These are phyloP conservation scores for Mycosphaerella sp. DNA, from an alignment of 2,329 filamentous ascomycete species.

Conservation along the genomic window DNA sequence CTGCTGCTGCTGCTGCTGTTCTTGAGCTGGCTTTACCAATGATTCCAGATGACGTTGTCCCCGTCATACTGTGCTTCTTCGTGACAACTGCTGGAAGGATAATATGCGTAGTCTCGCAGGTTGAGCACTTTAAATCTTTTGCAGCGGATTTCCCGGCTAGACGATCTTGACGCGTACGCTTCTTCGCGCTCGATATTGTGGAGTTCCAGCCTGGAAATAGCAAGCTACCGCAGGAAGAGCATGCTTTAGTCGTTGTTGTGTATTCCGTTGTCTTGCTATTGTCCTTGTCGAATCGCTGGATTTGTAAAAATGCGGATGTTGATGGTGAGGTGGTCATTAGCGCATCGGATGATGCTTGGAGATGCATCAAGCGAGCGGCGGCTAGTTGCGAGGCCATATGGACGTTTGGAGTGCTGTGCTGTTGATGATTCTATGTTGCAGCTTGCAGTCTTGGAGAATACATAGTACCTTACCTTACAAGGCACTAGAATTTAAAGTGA, in stretches of 20 bases:
- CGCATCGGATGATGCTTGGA: slow-evolving; percentile 3
- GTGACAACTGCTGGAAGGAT: not conserved
- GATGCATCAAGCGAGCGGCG: not conserved
- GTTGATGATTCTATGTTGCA: not conserved
- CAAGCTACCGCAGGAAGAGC: slow-evolving; percentile 56
- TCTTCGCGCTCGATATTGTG: not conserved
- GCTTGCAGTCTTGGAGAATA: not conserved
- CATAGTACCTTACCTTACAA: not conserved
- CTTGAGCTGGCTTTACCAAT: not conserved
- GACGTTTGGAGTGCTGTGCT: not conserved
- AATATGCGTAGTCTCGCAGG: not conserved
- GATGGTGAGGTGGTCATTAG: slow-evolving; percentile 15
- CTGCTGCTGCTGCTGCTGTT: not conserved
- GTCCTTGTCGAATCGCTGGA: not conserved
- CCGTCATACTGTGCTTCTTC: not conserved
- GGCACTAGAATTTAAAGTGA: not conserved
- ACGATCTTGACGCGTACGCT: slow-evolving; percentile 9
- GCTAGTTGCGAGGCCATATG: slow-evolving; percentile 1
- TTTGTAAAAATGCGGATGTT: slow-evolving; percentile 16
- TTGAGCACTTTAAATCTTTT: not conserved
- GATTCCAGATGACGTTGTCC: no score
- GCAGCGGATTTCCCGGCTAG: not conserved
- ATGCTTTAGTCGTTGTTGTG: slow-evolving; percentile 46
- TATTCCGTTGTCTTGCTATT: slow-evolving; percentile 31
- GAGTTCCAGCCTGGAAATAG: slow-evolving; percentile 46